Percentiles rank a stretch among this genome's conserved stretches.
Conservation (phyloP, 2,329 filamentous ascomycete species). For the Alternaria gaisen region DNA sequence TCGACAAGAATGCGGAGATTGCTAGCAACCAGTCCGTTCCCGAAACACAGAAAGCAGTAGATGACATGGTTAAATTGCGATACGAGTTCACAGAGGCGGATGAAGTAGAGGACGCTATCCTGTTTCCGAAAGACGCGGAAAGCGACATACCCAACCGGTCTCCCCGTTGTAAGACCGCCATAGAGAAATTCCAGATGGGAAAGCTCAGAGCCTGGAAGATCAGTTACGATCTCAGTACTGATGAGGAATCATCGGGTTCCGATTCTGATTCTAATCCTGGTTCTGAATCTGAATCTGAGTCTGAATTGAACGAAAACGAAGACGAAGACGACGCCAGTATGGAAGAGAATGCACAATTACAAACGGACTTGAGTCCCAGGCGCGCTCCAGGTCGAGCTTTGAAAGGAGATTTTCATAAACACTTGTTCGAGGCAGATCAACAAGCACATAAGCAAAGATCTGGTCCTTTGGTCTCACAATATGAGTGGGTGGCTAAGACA, state of each 20-base stretch:
- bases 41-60: slow-evolving; percentile 20
- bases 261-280: slow-evolving; percentile 8
- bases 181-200: slow-evolving; percentile 34
- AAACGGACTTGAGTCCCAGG: not conserved
- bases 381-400: slow-evolving; percentile 5
- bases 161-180: slow-evolving; percentile 24
- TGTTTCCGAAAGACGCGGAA: slow-evolving; percentile 49
- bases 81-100: slow-evolving; percentile 53
- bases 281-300: not conserved
- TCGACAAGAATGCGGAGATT: slow-evolving; percentile 30
- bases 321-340: slow-evolving; percentile 11
- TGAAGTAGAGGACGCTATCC: slow-evolving; percentile 52
- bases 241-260: slow-evolving; percentile 23
- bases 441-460: not conserved
- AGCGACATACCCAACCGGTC: slow-evolving; percentile 31
- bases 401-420: not conserved
- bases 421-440: not conserved
- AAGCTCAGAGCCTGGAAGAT: slow-evolving; percentile 20
- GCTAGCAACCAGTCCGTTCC: slow-evolving; percentile 14
- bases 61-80: slow-evolving; percentile 26
- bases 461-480: not conserved
- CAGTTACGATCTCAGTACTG: slow-evolving; percentile 28
- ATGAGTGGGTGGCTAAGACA: not conserved
- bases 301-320: not conserved
- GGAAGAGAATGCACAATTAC: slow-evolving; percentile 14